A percentile compares a stretch with the other conserved stretches of the same genome.
These are phyloP conservation scores for Mycena vitilis DNA, from an alignment of 768 basidiomycete genomes.

Conservation along the genomic window DNA sequence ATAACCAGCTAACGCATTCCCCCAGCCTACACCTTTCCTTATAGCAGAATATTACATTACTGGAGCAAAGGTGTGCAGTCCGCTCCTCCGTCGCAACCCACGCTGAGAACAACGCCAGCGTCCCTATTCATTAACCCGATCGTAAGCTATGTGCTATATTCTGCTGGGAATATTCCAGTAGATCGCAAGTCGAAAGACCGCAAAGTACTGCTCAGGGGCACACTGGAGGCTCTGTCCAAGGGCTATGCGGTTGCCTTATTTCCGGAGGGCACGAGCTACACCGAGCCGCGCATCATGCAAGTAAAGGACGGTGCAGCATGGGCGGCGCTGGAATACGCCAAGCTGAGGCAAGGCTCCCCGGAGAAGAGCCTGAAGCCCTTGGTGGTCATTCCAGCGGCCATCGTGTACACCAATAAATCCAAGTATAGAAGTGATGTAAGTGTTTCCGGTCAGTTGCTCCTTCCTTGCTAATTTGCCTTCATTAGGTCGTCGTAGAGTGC, in stretches of 20 bases:
- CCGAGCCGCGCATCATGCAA: conserved; percentile 92
- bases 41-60: conserved; percentile 84
- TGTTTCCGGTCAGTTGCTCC: conserved; percentile 40
- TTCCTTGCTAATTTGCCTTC: conserved; percentile 14
- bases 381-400: conserved; percentile 83
- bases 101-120: conserved; percentile 52
- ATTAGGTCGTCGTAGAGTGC: conserved; percentile 80
- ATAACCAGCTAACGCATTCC: not conserved
- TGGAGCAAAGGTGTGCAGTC: conserved; percentile 86
- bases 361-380: conserved; percentile 59
- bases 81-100: not conserved
- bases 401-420: conserved; percentile 95
- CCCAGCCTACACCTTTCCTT: conserved; percentile 84
- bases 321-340: conserved; percentile 93
- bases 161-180: conserved; percentile 97
- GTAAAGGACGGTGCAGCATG: conserved; percentile 95
- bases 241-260: conserved; percentile 92
- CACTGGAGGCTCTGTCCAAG: conserved; percentile 84
- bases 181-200: conserved; percentile 95
- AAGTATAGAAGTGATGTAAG: conserved; percentile 93
- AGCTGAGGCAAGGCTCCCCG: conserved; percentile 75
- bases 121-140: conserved; percentile 85
- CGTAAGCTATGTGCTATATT: conserved; percentile 77
- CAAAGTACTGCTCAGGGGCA: conserved; percentile 87
- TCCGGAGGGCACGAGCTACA: conserved; percentile 94